Evolutionary conservation across 2,329 filamentous ascomycete genomes (phyloP), one percentile per base, ranked within the genome.

Genomic region (Neofusicoccum laricinum): DNA sequence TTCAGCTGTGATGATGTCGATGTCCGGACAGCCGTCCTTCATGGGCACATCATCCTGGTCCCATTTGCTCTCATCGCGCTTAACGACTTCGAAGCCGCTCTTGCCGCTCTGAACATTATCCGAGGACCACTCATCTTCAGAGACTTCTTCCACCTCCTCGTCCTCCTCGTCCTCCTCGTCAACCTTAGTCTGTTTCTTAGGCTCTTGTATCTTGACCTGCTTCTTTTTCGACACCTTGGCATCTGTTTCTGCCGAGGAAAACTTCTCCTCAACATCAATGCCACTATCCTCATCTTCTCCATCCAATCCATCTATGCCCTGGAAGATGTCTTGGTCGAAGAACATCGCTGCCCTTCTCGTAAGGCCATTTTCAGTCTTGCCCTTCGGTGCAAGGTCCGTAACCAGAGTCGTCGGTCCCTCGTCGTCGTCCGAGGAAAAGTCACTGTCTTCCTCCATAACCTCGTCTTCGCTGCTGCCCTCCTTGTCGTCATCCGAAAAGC

Each of bases 1-100:
- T 82, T 99, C 95, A 4, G 93, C 95, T n/a, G 95, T 99, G 73
- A 98, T 96, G 72, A 99, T 98, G 76, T 98, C 93, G 78, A 99
- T 96, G 74, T 97, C 93, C 84, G 78, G 75, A 63, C 84, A 86
- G 64, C 88, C 89, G 70, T 90, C 86, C 63, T 86, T 82, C 67
- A 81, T 84, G 61, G 85, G 84, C 66, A 86, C 86, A 61, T 88
- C 85, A 66, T 87, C 82, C 51, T 87, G 82, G 69, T 91, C 88
- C 90, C 90, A 92, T 65, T 86, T 81, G 4, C 81, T 80, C 45
- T 87, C 82, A 48, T 77, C 76, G 59, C 75, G 76, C 70, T 86
- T 87, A 25, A 90, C 87, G 17, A 87, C 82, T 71, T 92, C 88
- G 65, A 91, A 89, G 2, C 82, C 82, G 8, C 36, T 17, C 14